These are phyloP conservation scores for Boechera retrofracta DNA, from an alignment of 345 rosid genomes.

Conservation along the genomic window DNA sequence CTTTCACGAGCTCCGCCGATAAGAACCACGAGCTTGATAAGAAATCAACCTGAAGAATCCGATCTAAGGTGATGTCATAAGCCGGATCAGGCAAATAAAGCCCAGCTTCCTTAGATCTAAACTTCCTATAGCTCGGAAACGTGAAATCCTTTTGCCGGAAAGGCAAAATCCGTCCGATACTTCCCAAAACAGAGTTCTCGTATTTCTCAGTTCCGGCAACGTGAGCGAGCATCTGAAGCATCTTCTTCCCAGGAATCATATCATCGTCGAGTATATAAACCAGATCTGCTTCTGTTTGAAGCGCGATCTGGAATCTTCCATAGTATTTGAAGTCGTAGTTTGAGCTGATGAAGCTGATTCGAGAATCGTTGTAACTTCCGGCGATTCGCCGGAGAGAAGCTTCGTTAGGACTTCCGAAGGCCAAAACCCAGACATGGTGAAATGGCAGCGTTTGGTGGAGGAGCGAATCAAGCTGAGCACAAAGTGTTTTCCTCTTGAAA, in stretches of 20 bases:
- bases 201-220: conserved; percentile 97
- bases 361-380: conserved; percentile 78
- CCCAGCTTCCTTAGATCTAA: conserved; percentile 93
- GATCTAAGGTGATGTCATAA: conserved; percentile 77
- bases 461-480: conserved; percentile 87
- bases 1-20: conserved; percentile 88
- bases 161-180: conserved; percentile 96
- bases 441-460: conserved; percentile 90
- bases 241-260: conserved; percentile 94
- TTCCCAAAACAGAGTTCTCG: conserved; percentile 86
- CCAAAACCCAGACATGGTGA: conserved; percentile 91
- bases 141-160: conserved; percentile 91
- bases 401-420: conserved; percentile 94
- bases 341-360: conserved; percentile 91
- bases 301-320: conserved; percentile 94
- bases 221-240: conserved; percentile 92
- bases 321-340: conserved; percentile 96
- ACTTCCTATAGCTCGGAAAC: conserved; percentile 96
- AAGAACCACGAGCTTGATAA: conserved; percentile 98
- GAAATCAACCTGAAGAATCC: conserved; percentile 93
- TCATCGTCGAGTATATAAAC: conserved; percentile 90
- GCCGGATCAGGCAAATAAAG: conserved; percentile 98
- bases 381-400: conserved; percentile 69
- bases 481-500: conserved; percentile 93
- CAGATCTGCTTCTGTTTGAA: conserved; percentile 91